Conservation (phyloP, 108 stramenopile genomes). For the Pelagomonas calceolata region DNA sequence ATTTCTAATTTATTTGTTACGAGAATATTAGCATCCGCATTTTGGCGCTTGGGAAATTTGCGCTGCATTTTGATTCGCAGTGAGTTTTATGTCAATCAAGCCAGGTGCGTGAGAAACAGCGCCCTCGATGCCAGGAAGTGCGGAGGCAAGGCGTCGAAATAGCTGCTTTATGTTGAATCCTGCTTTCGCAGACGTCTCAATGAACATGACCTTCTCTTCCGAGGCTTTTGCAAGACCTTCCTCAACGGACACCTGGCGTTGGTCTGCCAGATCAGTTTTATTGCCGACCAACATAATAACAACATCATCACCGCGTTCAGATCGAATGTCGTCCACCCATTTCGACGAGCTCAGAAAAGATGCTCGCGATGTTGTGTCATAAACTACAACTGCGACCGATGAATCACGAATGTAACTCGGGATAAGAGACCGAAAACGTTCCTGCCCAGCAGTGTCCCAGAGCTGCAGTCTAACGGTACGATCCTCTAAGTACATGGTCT, state of each 20-base stretch:
- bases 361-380: conserved; percentile 91
- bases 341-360: conserved; percentile 92
- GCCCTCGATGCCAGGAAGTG: conserved; percentile 80
- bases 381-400: conserved; percentile 91
- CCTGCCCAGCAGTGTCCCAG: conserved; percentile 99
- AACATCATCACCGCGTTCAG: conserved; percentile 92
- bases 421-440: conserved; percentile 81
- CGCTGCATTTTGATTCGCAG: conserved; percentile 18
- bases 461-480: conserved; percentile 96
- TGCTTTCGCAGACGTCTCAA: conserved; percentile 91
- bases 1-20: no score
- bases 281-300: conserved; percentile 97
- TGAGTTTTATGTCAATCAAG: conserved; percentile 84
- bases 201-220: conserved; percentile 85
- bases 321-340: conserved; percentile 97
- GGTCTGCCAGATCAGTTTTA: conserved; percentile 94
- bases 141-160: conserved; percentile 90
- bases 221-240: conserved; percentile 92
- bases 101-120: conserved; percentile 51
- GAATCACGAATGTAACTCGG: conserved; percentile 98
- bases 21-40: no score
- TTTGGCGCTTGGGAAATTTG: no score
- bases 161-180: conserved; percentile 88
- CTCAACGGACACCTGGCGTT: conserved; percentile 79
- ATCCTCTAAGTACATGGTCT: conserved; percentile 94